phyloP scores from a whole-genome alignment of 768 basidiomycete species.

The Albatrellus ellisii region DNA sequence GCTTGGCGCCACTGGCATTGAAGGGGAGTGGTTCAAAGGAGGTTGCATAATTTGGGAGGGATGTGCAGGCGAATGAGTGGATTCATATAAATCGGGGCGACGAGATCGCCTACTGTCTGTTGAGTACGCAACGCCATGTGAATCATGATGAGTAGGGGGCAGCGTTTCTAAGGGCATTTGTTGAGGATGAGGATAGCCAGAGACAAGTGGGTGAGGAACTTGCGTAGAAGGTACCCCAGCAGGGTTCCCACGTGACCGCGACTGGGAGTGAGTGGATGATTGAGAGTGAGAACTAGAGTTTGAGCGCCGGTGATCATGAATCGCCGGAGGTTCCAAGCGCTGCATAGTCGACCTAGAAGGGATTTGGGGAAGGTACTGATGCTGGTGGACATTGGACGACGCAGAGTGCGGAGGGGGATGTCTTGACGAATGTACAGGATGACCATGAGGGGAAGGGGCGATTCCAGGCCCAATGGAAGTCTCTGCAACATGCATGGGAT shows the following conservation, averaged over 20 bases:
- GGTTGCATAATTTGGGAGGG: no score
- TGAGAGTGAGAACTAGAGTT: slow-evolving; percentile 37
- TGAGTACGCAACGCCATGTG: background rate
- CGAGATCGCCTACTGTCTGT: slow-evolving; percentile 24
- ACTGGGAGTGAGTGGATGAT: slow-evolving; percentile 34
- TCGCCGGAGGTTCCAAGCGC: slow-evolving; percentile 20
- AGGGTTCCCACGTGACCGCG: slow-evolving; percentile 8
- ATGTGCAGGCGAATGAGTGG: slow-evolving; percentile 20
- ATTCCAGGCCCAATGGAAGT: background rate
- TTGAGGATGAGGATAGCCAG: slow-evolving; percentile 7
- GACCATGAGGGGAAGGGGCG: background rate
- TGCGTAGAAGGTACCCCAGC: background rate
- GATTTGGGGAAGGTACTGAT: slow-evolving; percentile 26
- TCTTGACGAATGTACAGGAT: background rate
- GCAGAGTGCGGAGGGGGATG: slow-evolving; percentile 13
- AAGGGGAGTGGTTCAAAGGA: no score
- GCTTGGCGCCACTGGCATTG: no score
- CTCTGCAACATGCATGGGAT: background rate
- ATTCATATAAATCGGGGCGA: slow-evolving; percentile 35
- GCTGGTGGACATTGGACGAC: slow-evolving; percentile 30
- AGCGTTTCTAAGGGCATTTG: background rate
- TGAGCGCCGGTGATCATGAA: slow-evolving; percentile 24
- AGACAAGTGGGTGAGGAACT: background rate
- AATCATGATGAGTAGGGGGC: background rate
- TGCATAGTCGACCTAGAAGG: slow-evolving; percentile 4